Percentiles rank a stretch among this genome's conserved stretches.
These are phyloP conservation scores for Ascocoryne sarcoides DNA, from an alignment of 2,329 filamentous ascomycete species.

Conservation along the genomic window DNA sequence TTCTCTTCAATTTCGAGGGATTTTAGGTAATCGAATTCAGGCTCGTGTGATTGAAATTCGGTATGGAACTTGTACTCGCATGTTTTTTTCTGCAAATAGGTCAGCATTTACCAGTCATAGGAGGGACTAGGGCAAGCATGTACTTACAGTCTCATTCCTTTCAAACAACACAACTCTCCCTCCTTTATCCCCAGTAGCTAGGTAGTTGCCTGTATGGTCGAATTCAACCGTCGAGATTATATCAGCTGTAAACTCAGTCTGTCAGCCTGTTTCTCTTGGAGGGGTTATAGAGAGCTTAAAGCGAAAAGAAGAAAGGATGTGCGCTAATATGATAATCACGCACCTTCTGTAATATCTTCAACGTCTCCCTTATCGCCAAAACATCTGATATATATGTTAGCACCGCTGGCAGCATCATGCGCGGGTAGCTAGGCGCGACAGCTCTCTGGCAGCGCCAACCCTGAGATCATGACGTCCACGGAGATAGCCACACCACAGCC, in stretches of 20 bases:
- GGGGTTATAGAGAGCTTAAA: no score
- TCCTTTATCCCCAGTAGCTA: constrained; percentile 85
- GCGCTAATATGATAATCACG: constrained; percentile 6
- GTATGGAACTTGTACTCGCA: constrained; percentile 99
- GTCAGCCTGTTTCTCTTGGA: no score
- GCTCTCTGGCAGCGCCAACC: no score
- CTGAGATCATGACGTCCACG: no score
- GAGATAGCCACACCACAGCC: background rate
- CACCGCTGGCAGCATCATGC: constrained; percentile 1
- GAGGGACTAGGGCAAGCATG: background rate
- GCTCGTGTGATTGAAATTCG: constrained; percentile 98
- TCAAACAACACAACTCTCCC: constrained; percentile 80
- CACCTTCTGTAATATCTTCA: constrained; percentile 44
- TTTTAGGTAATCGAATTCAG: constrained; percentile 98
- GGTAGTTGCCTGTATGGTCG: constrained; percentile 82
- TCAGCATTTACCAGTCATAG: background rate
- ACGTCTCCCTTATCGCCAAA: constrained; percentile 99
- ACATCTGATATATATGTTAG: constrained; percentile 53
- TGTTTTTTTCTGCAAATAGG: constrained; percentile 76
- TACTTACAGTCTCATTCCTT: constrained; percentile 81
- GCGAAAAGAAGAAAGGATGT: no score
- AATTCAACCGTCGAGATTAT: constrained; percentile 91
- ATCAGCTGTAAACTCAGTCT: constrained; percentile 49
- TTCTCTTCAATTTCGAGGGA: constrained; percentile 99
- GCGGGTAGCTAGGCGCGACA: no score